These are phyloP conservation scores for Lactifluus hygrophoroides DNA, from an alignment of 768 basidiomycete species.

Conservation along the genomic window DNA sequence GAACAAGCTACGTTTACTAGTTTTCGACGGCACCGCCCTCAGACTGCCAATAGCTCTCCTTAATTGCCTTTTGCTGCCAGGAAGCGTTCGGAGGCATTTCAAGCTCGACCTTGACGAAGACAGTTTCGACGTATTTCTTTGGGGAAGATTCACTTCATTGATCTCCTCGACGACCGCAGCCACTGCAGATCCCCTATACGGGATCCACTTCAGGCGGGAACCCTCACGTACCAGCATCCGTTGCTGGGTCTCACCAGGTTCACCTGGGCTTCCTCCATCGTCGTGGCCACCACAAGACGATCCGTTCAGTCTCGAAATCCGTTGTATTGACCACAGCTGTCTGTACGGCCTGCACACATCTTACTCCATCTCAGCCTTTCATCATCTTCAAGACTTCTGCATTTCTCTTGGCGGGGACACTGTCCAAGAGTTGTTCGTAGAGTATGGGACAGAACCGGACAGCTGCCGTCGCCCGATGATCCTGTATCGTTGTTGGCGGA, in stretches of 20 bases:
- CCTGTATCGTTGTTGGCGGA: background rate
- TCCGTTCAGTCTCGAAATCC: constrained; percentile 3
- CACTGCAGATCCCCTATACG: background rate
- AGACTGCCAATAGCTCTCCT: background rate
- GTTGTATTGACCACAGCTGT: background rate
- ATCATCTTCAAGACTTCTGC: constrained; percentile 1
- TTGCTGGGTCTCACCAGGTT: background rate
- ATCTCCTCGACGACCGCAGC: constrained; percentile 9
- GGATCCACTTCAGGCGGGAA: background rate
- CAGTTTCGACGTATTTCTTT: background rate
- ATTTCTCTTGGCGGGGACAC: background rate
- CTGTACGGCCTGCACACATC: constrained; percentile 3
- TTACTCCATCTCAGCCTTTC: background rate
- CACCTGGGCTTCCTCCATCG: background rate
- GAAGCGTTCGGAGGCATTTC: background rate
- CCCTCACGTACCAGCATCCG: background rate
- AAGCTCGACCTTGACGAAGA: background rate
- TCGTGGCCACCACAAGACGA: constrained; percentile 4
- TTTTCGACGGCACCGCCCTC: background rate
- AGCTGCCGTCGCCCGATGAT: background rate
- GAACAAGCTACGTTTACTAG: background rate
- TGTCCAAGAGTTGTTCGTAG: background rate
- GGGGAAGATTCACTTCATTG: background rate
- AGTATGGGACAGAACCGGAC: background rate
- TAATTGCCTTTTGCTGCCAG: background rate